Conservation (phyloP, 345 rosid species). For the Draba incana region DNA sequence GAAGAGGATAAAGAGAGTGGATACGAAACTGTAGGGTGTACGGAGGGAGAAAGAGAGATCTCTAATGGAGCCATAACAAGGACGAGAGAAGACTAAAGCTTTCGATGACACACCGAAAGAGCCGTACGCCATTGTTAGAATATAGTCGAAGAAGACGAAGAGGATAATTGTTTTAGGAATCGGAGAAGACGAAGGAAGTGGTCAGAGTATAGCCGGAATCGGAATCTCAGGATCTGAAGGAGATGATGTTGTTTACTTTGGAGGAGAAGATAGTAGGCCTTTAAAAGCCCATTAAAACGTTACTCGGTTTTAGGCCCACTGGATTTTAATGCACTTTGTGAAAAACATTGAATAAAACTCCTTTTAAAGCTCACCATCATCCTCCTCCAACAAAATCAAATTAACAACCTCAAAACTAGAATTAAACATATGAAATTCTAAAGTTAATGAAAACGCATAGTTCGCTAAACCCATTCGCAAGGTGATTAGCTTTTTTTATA, state of each 20-base stretch:
- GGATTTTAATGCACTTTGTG: no score
- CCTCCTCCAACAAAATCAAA: no score
- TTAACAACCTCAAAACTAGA: no score
- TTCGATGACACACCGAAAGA: constrained; percentile 33
- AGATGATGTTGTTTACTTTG: constrained; percentile 14
- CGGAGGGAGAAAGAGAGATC: constrained; percentile 44
- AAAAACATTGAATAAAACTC: no score
- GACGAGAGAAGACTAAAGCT: constrained; percentile 42
- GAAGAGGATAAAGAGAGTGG: constrained; percentile 3
- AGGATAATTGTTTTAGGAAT: no score
- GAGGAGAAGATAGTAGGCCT: constrained; percentile 25
- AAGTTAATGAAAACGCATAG: no score
- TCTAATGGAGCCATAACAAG: constrained; percentile 42
- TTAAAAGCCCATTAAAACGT: constrained; percentile 16
- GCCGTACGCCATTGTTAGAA: constrained; percentile 40
- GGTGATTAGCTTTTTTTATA: no score
- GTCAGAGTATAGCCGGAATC: neutral
- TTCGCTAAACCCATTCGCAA: no score
- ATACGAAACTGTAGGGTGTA: constrained; percentile 40
- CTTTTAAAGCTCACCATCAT: no score
- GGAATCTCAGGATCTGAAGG: constrained; percentile 15
- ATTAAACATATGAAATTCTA: no score
- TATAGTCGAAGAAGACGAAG: no score
- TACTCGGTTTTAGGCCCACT: no score
- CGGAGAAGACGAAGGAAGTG: constrained; percentile 16